A percentile compares a stretch with the other conserved stretches of the same genome.
phyloP scores from a whole-genome alignment of 441 rosid species.

The Mallotus japonicus region DNA sequence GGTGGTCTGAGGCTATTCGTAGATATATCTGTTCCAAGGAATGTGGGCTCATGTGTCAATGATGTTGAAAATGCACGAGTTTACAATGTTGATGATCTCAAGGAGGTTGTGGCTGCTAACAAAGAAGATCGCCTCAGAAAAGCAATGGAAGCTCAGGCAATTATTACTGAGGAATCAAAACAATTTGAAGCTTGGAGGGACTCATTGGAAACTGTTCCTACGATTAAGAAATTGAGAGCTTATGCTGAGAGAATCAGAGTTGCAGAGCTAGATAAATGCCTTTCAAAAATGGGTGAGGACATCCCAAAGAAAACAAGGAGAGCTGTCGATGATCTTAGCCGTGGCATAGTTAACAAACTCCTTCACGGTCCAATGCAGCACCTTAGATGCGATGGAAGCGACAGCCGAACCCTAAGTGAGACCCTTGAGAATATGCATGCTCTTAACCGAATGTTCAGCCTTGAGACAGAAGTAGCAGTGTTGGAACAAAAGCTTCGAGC shows the following conservation, averaged over 20 bases:
- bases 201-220: constrained; percentile 89
- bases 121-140: constrained; percentile 83
- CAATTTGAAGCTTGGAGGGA: constrained; percentile 95
- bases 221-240: constrained; percentile 87
- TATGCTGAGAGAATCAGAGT: constrained; percentile 72
- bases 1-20: constrained; percentile 66
- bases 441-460: constrained; percentile 86
- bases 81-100: constrained; percentile 92
- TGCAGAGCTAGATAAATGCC: constrained; percentile 71
- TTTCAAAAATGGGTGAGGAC: constrained; percentile 76
- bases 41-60: constrained; percentile 74
- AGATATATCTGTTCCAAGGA: constrained; percentile 93
- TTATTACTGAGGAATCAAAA: constrained; percentile 72
- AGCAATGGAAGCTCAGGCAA: constrained; percentile 90
- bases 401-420: constrained; percentile 67
- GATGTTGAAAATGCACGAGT: constrained; percentile 55
- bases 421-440: constrained; percentile 96
- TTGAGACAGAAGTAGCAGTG: constrained; percentile 68
- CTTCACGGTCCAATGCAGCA: constrained; percentile 99
- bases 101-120: constrained; percentile 95
- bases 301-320: constrained; percentile 74
- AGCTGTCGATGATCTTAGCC: constrained; percentile 82
- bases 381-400: constrained; percentile 76
- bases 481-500: constrained; percentile 82
- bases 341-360: constrained; percentile 80